Percentiles rank a stretch among this genome's conserved stretches.
These are phyloP conservation scores for Lonicera japonica DNA, from an alignment of 129 eudicot genomes.

Conservation along the genomic window DNA sequence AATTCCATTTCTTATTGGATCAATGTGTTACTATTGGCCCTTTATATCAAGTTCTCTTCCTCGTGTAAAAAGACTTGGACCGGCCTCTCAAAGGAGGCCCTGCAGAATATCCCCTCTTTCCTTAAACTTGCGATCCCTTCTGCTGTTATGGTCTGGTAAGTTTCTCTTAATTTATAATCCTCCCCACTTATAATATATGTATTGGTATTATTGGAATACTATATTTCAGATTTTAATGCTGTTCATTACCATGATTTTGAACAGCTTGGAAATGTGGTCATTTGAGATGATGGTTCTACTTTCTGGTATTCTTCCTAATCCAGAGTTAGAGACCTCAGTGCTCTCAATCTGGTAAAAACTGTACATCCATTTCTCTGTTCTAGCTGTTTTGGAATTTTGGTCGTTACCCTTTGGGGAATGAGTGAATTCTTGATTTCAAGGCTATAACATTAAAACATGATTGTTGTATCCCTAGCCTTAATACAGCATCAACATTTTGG, in stretches of 20 bases:
- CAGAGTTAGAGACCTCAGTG: constrained; percentile 80
- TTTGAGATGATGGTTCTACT: constrained; percentile 90
- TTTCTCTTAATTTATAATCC: not conserved
- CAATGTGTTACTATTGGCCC: constrained; percentile 42
- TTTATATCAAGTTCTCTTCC: constrained; percentile 60
- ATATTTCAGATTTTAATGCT: not conserved
- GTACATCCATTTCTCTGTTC: not conserved
- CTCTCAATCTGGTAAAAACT: constrained; percentile 57
- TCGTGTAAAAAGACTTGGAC: constrained; percentile 69
- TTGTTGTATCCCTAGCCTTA: constrained; percentile 40
- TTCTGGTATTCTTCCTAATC: constrained; percentile 88
- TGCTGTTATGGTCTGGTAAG: constrained; percentile 81
- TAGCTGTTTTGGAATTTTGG: not conserved
- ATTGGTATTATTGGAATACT: not conserved
- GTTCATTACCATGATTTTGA: not conserved
- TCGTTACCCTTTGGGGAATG: not conserved
- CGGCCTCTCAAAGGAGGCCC: constrained; percentile 59
- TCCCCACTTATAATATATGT: no score
- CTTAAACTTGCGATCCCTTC: constrained; percentile 75
- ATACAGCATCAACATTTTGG: constrained; percentile 55
- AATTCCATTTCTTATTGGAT: constrained; percentile 64
- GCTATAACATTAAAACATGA: not conserved
- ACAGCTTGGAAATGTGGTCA: constrained; percentile 94
- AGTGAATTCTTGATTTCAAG: constrained; percentile 1
- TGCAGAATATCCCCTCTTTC: constrained; percentile 35